Conservation (phyloP, 208 protist genomes). For the Strigomonas culicis region DNA sequence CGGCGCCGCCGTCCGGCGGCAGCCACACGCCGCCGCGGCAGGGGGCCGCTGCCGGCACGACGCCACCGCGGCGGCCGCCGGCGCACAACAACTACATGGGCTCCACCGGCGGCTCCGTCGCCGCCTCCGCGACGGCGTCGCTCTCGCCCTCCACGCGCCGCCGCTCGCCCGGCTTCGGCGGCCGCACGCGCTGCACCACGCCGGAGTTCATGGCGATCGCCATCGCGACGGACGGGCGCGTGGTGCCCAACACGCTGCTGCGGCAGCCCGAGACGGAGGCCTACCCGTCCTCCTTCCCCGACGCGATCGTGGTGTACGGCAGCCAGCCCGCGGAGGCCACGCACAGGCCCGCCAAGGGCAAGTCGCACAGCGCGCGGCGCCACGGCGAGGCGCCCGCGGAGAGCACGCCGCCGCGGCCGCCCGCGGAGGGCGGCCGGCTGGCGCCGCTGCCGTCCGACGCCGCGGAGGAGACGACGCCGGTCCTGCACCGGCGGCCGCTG, state of each 20-base stretch:
- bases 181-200: background rate
- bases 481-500: background rate
- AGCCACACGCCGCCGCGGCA: background rate
- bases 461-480: no score
- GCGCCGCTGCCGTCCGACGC: background rate
- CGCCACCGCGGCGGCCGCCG: no score
- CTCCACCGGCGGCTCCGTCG: no score
- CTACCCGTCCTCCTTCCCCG: conserved; percentile 1
- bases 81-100: no score
- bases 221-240: no score
- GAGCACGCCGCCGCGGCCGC: background rate
- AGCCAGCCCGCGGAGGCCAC: background rate
- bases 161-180: background rate
- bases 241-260: no score
- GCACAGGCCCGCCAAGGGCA: background rate
- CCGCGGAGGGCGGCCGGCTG: background rate
- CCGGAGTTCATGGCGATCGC: no score
- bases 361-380: background rate
- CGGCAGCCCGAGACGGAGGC: no score
- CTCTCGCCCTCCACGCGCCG: background rate
- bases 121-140: background rate
- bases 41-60: background rate
- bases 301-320: background rate
- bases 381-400: background rate
- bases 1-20: background rate